These are phyloP conservation scores for Dactylella cylindrospora DNA, from an alignment of 2,329 filamentous ascomycete genomes.

Conservation along the genomic window DNA sequence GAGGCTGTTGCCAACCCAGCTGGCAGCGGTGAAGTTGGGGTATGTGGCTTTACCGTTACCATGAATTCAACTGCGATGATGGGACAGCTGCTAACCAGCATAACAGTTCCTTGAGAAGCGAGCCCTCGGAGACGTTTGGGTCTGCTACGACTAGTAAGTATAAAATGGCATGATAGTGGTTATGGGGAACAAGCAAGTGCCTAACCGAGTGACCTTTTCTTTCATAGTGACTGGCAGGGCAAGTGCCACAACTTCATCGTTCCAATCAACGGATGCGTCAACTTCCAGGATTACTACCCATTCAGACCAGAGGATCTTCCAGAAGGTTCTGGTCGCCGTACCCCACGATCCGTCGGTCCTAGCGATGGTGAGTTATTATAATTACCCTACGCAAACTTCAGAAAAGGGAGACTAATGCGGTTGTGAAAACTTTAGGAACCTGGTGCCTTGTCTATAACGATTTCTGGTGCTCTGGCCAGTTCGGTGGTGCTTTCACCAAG, in stretches of 20 bases:
- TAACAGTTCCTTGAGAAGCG: no score
- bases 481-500: slow-evolving; percentile 3
- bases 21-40: no score
- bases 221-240: slow-evolving; percentile 7
- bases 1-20: no score
- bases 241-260: slow-evolving; percentile 10
- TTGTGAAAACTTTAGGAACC: neutral
- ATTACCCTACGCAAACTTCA: neutral
- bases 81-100: no score
- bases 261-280: slow-evolving; percentile 7
- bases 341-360: slow-evolving; percentile 5
- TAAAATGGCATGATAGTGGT: neutral
- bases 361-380: neutral
- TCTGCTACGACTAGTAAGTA: slow-evolving; percentile 14
- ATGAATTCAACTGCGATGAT: no score
- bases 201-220: neutral
- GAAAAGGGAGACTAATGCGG: neutral
- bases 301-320: slow-evolving; percentile 14
- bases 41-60: no score
- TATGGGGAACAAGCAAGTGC: neutral
- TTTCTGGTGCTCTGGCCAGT: slow-evolving; percentile 9
- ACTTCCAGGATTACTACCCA: slow-evolving; percentile 16
- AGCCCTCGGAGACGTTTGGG: slow-evolving; percentile 10
- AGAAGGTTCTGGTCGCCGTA: slow-evolving; percentile 4
- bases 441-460: slow-evolving; percentile 14